Evolutionary conservation across 768 basidiomycete genomes (phyloP).

Genomic region (Collybia mongolica): DNA sequence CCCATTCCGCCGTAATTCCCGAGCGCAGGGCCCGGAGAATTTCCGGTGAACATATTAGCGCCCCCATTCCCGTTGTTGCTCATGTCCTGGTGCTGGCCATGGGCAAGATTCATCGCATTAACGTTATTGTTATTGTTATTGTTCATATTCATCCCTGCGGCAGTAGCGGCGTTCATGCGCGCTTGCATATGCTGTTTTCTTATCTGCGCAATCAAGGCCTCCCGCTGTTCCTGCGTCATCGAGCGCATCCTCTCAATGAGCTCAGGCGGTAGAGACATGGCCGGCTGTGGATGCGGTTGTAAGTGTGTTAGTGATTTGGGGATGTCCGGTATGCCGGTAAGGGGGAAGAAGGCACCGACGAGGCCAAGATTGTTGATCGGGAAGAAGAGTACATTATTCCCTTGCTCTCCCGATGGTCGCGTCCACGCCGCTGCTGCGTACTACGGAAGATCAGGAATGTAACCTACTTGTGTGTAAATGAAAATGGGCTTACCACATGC

Average conservation of each 20-base stretch:
- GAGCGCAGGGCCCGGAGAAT: slow-evolving; percentile 8
- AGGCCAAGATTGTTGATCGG: slow-evolving; percentile 24
- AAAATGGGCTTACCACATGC: slow-evolving; percentile 39
- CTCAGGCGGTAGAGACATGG: no score
- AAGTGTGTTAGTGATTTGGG: slow-evolving; percentile 23
- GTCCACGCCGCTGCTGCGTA: slow-evolving; percentile 52
- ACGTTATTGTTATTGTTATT: no score
- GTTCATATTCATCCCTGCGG: no score
- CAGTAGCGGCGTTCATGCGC: no score
- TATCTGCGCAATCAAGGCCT: no score
- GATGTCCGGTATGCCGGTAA: slow-evolving; percentile 51
- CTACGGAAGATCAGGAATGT: slow-evolving; percentile 21
- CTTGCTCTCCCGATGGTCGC: slow-evolving; percentile 39
- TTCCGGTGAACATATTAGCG: slow-evolving; percentile 17
- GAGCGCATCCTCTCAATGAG: no score
- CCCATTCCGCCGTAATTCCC: slow-evolving; percentile 14
- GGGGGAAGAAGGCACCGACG: slow-evolving; percentile 49
- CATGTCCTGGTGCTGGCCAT: no score
- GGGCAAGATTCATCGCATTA: no score
- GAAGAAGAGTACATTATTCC: slow-evolving; percentile 50
- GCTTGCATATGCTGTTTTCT: no score
- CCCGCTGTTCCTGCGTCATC: no score
- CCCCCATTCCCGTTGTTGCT: background rate
- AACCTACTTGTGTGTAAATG: background rate
- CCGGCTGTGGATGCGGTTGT: no score